Evolutionary conservation across 331 rosid genomes (phyloP).

Genomic region (Rosa hybrid): DNA sequence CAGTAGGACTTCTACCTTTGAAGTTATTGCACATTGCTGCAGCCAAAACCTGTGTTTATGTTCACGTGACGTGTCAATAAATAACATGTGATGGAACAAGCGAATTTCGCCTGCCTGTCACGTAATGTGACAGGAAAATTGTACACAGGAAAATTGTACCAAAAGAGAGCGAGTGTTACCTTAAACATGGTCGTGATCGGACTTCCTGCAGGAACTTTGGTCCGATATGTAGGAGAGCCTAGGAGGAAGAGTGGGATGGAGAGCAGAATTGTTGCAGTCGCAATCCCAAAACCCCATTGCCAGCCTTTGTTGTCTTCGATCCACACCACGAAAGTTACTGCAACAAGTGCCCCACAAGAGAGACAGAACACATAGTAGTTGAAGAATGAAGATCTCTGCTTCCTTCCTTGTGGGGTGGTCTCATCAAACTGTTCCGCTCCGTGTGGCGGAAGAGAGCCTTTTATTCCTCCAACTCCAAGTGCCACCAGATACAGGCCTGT

Average conservation of each 20-base stretch:
- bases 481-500: slow-evolving; percentile 86
- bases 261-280: slow-evolving; percentile 57
- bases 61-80: not conserved
- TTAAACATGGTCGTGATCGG: slow-evolving; percentile 65
- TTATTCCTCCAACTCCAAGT: slow-evolving; percentile 93
- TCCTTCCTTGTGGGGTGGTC: slow-evolving; percentile 54
- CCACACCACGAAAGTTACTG: slow-evolving; percentile 83
- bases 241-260: slow-evolving; percentile 77
- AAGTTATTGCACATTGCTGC: slow-evolving; percentile 49
- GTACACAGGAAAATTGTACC: not conserved
- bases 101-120: not conserved
- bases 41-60: slow-evolving; percentile 40
- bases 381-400: slow-evolving; percentile 69
- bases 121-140: not conserved
- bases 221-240: slow-evolving; percentile 63
- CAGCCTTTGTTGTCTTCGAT: slow-evolving; percentile 86
- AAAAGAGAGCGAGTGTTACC: slow-evolving; percentile 33
- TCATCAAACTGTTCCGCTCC: slow-evolving; percentile 90
- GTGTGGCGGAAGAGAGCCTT: slow-evolving; percentile 87
- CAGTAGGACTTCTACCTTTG: slow-evolving; percentile 41
- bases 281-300: slow-evolving; percentile 84
- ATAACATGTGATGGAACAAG: not conserved
- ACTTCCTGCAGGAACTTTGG: slow-evolving; percentile 67
- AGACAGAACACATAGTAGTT: slow-evolving; percentile 73
- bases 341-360: slow-evolving; percentile 75